phyloP scores from a whole-genome alignment of 1,139 yeast species.

The Scheffersomyces illinoinensis region DNA sequence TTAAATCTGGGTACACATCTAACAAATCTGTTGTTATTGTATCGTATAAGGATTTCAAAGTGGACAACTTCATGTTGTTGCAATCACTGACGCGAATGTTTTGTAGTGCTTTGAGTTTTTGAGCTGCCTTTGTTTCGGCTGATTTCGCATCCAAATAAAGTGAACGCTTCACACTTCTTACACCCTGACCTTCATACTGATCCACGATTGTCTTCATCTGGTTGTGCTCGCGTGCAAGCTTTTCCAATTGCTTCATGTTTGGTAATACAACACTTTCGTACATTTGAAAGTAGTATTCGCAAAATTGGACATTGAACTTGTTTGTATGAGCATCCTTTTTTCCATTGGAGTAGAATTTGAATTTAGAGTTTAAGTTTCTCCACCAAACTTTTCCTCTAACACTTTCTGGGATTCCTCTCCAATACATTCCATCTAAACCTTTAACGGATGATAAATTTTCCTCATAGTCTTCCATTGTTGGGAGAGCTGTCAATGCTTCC shows the following conservation, averaged over 20 bases:
- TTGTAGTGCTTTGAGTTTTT: neutral
- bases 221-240: slow-evolving; percentile 3
- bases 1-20: slow-evolving; percentile 44
- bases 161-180: neutral
- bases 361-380: slow-evolving; percentile 11
- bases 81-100: neutral
- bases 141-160: neutral
- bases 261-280: slow-evolving; percentile 7
- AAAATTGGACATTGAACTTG: slow-evolving; percentile 16
- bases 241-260: slow-evolving; percentile 3
- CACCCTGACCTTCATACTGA: slow-evolving; percentile 1
- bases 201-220: slow-evolving; percentile 3
- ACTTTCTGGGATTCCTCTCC: slow-evolving; percentile 63
- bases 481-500: slow-evolving; percentile 35
- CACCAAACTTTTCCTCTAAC: slow-evolving; percentile 56
- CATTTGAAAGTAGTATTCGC: slow-evolving; percentile 19
- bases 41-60: slow-evolving; percentile 7
- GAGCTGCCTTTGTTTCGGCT: neutral
- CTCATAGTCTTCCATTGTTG: slow-evolving; percentile 20
- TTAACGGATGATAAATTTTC: slow-evolving; percentile 19
- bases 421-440: slow-evolving; percentile 52
- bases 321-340: slow-evolving; percentile 37
- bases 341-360: neutral
- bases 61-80: slow-evolving; percentile 2
- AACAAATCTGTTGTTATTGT: slow-evolving; percentile 23